A percentile compares a stretch with the other conserved stretches of the same genome.
phyloP scores from a whole-genome alignment of 306 rosid species.

The Sindora glabra region DNA sequence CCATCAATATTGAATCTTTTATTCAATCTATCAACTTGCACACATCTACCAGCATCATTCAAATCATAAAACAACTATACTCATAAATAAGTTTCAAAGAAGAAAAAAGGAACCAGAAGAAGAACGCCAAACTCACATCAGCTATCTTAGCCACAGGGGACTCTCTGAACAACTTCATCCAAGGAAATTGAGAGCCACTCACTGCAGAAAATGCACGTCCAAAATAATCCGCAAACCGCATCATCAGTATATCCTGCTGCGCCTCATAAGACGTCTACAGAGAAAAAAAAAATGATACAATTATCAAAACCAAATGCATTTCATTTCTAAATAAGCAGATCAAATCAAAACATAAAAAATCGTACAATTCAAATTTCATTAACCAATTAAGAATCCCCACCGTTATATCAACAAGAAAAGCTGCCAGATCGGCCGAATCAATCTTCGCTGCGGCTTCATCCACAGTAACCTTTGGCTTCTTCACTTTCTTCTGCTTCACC shows the following conservation, averaged over 20 bases:
- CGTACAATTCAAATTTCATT: not conserved
- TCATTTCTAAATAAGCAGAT: slow-evolving; percentile 23
- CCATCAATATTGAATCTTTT: too few relatives aligned
- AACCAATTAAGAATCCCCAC: slow-evolving; percentile 33
- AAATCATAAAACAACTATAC: not conserved
- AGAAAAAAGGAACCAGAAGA: not conserved
- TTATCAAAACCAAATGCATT: slow-evolving; percentile 6
- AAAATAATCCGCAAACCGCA: slow-evolving; percentile 85
- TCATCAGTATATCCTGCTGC: slow-evolving; percentile 65
- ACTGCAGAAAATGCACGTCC: slow-evolving; percentile 79
- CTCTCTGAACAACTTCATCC: slow-evolving; percentile 80
- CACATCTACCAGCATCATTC: not conserved
- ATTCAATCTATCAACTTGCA: not conserved
- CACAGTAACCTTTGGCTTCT: slow-evolving; percentile 86
- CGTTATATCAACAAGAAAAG: slow-evolving; percentile 52
- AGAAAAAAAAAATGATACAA: not conserved
- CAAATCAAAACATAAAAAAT: slow-evolving; percentile 26
- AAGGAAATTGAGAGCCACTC: slow-evolving; percentile 80
- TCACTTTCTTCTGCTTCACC: slow-evolving; percentile 73
- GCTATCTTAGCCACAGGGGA: slow-evolving; percentile 66
- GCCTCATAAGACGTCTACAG: slow-evolving; percentile 49
- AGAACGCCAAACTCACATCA: slow-evolving; percentile 59
- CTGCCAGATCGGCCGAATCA: slow-evolving; percentile 53
- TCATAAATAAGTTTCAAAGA: not conserved
- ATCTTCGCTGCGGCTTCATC: slow-evolving; percentile 84